Evolutionary conservation across 345 rosid genomes (phyloP).

Genomic region (Bretschneidera sinensis): DNA sequence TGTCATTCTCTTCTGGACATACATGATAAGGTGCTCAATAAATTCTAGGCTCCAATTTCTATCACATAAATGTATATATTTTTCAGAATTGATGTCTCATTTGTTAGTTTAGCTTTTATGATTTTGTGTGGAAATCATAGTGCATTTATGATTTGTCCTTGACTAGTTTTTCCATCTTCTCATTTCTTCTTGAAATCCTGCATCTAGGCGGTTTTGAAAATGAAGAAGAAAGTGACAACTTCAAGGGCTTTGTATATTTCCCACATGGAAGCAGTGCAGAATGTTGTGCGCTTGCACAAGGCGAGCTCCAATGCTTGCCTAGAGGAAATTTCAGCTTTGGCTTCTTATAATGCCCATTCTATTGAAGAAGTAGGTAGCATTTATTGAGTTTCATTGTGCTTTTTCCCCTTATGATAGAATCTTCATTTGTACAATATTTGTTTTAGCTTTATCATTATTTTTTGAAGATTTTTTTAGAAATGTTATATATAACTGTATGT

Average conservation of each 20-base stretch:
- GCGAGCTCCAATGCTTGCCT: constrained; percentile 69
- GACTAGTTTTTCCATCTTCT: no score
- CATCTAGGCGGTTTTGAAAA: constrained; percentile 52
- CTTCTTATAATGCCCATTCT: constrained; percentile 51
- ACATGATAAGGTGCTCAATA: constrained; percentile 57
- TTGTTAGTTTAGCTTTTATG: neutral
- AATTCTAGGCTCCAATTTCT: neutral
- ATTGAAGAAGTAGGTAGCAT: constrained; percentile 55
- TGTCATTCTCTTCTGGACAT: constrained; percentile 56
- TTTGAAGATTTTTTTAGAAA: neutral
- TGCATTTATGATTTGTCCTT: neutral
- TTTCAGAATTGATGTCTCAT: neutral
- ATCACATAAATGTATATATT: neutral
- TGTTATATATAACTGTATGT: constrained; percentile 1
- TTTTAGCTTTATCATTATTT: neutral
- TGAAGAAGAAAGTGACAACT: constrained; percentile 59
- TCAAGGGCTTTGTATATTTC: constrained; percentile 64
- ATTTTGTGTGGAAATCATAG: neutral
- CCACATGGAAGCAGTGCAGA: constrained; percentile 86
- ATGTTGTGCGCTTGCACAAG: constrained; percentile 85
- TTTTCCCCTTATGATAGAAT: constrained; percentile 1
- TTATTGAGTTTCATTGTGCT: constrained; percentile 3
- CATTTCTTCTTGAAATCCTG: constrained; percentile 8
- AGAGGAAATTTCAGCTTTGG: constrained; percentile 64
- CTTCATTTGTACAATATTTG: neutral